Evolutionary conservation across 2,329 filamentous ascomycete genomes (phyloP).

Genomic region (Colletotrichum echinochloae): DNA sequence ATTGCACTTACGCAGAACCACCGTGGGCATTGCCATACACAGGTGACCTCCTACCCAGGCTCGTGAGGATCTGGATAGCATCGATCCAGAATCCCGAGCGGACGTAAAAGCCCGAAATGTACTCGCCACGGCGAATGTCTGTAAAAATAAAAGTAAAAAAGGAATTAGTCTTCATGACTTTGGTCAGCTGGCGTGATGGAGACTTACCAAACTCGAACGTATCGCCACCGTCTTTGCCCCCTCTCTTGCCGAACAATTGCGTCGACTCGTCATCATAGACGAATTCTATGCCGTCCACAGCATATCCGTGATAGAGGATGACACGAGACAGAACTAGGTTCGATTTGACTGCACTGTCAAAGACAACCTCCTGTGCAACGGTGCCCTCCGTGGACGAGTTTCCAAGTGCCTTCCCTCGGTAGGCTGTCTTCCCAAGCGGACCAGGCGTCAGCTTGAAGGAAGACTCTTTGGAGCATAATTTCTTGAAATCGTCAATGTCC

Average conservation of each 20-base stretch:
- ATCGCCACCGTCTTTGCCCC: constrained; percentile 76
- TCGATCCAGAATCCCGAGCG: constrained; percentile 87
- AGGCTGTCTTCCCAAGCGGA: constrained; percentile 75
- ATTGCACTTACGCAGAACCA: constrained; percentile 79
- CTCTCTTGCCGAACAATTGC: constrained; percentile 87
- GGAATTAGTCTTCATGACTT: constrained; percentile 41
- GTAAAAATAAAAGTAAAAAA: constrained; percentile 1
- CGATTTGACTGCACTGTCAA: constrained; percentile 75
- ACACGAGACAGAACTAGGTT: constrained; percentile 81
- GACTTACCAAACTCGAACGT: constrained; percentile 82
- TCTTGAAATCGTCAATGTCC: constrained; percentile 80
- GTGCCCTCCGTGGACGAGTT: constrained; percentile 77
- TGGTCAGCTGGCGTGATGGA: constrained; percentile 9
- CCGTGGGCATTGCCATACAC: constrained; percentile 85
- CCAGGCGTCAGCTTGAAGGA: constrained; percentile 78
- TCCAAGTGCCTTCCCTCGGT: constrained; percentile 80
- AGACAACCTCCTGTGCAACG: constrained; percentile 77
- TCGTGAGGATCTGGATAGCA: constrained; percentile 90
- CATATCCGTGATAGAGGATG: constrained; percentile 77
- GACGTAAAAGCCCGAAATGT: constrained; percentile 86
- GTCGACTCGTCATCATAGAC: constrained; percentile 87
- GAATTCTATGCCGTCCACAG: constrained; percentile 89
- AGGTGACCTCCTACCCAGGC: constrained; percentile 84
- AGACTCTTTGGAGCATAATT: constrained; percentile 77
- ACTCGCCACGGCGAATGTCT: constrained; percentile 89